A percentile compares a stretch with the other conserved stretches of the same genome.
Evolutionary conservation across 2,329 filamentous ascomycete genomes (phyloP).

Genomic region (Podosphaera xanthii): DNA sequence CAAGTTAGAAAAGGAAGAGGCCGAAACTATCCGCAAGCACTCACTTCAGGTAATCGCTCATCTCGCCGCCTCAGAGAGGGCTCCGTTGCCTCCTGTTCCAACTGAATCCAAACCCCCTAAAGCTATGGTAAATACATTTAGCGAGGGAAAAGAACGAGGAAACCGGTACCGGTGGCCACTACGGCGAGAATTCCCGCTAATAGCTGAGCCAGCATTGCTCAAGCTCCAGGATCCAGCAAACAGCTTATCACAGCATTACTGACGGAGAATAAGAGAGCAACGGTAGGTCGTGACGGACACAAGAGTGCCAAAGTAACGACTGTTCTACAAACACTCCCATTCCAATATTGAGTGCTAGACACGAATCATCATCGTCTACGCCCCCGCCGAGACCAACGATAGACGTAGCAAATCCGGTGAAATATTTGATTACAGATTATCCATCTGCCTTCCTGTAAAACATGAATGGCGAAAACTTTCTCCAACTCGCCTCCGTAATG

Average conservation of each 20-base stretch:
- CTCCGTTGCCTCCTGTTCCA: neutral
- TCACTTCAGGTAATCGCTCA: neutral
- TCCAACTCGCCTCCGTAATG: neutral
- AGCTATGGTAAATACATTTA: neutral
- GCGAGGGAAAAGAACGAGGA: neutral
- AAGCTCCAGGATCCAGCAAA: too few relatives aligned
- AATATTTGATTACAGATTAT: neutral
- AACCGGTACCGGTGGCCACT: neutral
- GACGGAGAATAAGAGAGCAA: neutral
- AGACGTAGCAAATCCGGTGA: neutral
- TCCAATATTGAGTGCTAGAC: neutral
- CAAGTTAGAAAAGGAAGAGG: neutral
- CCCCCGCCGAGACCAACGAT: neutral
- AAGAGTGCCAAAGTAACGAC: neutral
- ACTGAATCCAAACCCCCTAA: neutral
- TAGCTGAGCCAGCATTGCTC: too few relatives aligned
- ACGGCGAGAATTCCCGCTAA: neutral
- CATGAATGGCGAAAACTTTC: constrained; percentile 1
- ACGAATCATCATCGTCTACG: neutral
- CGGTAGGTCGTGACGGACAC: neutral
- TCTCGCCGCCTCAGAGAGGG: neutral
- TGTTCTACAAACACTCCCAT: neutral
- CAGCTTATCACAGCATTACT: too few relatives aligned
- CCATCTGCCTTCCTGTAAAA: neutral
- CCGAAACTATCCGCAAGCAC: neutral